Evolutionary conservation across 352 stramenopile genomes (phyloP).

Genomic region (Pythium rishiriense): DNA sequence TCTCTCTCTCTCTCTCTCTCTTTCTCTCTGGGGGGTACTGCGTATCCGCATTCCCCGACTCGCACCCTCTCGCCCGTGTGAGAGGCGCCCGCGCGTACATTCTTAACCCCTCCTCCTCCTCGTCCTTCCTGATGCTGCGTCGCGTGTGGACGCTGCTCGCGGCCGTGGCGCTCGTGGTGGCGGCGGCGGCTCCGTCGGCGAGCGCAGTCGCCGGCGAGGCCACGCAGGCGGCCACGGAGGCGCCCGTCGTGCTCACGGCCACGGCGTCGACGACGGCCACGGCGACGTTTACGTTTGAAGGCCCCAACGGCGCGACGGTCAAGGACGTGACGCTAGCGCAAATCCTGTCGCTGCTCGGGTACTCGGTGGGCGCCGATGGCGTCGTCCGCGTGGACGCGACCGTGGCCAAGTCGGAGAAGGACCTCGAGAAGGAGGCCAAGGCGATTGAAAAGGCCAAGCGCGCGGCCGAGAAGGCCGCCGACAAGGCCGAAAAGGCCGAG

Average conservation of each 20-base stretch:
- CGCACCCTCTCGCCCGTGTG: not conserved
- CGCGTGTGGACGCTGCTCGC: slow-evolving; percentile 13
- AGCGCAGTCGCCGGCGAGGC: not conserved
- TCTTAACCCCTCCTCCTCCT: not conserved
- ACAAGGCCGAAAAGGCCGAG: slow-evolving; percentile 17
- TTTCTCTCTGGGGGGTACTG: not conserved
- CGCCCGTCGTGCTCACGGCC: not conserved
- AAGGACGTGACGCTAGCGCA: slow-evolving; percentile 17
- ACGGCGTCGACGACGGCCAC: not conserved
- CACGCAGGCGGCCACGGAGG: not conserved
- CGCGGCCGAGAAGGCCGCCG: slow-evolving; percentile 13
- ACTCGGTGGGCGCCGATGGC: slow-evolving; percentile 15
- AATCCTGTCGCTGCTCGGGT: slow-evolving; percentile 23
- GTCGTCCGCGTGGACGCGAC: slow-evolving; percentile 19
- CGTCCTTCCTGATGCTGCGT: slow-evolving; percentile 1
- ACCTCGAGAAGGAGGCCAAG: slow-evolving; percentile 17
- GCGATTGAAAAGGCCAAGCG: slow-evolving; percentile 21
- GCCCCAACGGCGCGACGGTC: slow-evolving; percentile 10
- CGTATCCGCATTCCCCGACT: not conserved
- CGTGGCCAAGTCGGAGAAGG: slow-evolving; percentile 3
- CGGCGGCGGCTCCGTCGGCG: not conserved
- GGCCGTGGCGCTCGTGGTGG: not conserved
- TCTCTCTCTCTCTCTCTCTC: not conserved
- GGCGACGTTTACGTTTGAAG: slow-evolving; percentile 18
- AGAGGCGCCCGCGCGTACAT: slow-evolving; percentile 9